Evolutionary conservation across 306 rosid genomes (phyloP).

Genomic region (Cucumis cinereus): DNA sequence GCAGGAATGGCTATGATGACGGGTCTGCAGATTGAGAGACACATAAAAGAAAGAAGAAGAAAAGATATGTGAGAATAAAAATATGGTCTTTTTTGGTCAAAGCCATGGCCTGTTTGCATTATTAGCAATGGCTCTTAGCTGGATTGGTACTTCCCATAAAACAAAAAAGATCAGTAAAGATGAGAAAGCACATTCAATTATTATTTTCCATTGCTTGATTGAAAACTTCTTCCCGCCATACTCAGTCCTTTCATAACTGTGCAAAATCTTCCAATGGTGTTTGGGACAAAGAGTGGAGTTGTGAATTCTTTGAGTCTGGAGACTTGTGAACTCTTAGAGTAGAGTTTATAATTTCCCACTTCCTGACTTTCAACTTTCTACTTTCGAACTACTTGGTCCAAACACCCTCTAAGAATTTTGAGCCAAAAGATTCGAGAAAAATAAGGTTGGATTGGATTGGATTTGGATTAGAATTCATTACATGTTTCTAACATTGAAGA

Average conservation of each 20-base stretch:
- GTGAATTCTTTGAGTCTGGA: no score
- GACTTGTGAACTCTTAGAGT: no score
- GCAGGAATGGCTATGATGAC: background rate
- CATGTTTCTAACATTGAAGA: conserved; percentile 2
- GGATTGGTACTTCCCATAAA: background rate
- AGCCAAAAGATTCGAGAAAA: background rate
- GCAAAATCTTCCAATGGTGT: background rate
- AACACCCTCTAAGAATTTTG: background rate
- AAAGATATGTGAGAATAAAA: background rate
- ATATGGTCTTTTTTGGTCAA: background rate
- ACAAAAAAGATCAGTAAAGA: background rate
- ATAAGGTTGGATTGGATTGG: background rate
- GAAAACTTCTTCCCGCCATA: background rate
- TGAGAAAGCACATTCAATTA: background rate
- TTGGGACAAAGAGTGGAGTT: no score
- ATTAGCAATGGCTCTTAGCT: conserved; percentile 1
- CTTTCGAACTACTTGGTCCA: no score
- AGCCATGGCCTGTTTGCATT: background rate
- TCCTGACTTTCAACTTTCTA: no score
- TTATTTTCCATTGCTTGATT: conserved; percentile 1
- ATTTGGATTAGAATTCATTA: conserved; percentile 5
- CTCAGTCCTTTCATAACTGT: background rate
- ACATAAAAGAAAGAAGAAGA: background rate
- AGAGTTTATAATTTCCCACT: no score
- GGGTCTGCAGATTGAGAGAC: background rate